Base-by-base conservation (phyloP, 2,329 filamentous ascomycete species). In the Colletotrichum cuscutae region DNA sequence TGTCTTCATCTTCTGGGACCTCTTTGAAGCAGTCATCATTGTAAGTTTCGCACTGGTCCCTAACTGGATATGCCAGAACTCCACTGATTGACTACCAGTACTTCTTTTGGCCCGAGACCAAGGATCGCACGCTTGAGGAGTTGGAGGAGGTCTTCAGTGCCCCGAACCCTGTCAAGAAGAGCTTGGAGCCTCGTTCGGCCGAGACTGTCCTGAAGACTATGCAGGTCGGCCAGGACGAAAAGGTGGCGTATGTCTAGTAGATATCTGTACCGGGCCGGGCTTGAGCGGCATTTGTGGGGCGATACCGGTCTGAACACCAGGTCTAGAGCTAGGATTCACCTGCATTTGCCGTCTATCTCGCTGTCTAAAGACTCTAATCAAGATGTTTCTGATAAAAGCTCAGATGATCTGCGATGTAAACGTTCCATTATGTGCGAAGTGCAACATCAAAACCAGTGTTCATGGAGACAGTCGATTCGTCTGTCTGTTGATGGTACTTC, bases 111-210 rank as follows among this genome's bases (percentile, higher is more conserved):
- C 83, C 83, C 0, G 84, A 86, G 77, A 86, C 85, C 2, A 86
- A 86, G 77, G 83, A 82, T 28, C 80, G 84, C 3, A 85, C 87
- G 22, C 81, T 90, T 32, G 88, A 90, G 79, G 88, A 90, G 77
- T 75, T 90, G 72, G 85, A 86, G 12, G 85, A 85, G 65, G 87
- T 90, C 30, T 87, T 87, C 75, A 80, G 81, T 35, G 83, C 84
- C 0, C 80, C 77, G 2, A 83, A 86, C 75, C 85, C 85, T 0
- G 85, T 86, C 26, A 84, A 83, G 78, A 85, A 84, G 60, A 65
- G 80, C 70, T 72, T 85, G 53, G 80, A 83, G 76, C 83, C 83
- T 79, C 76, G 85, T 62, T 82, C 79, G 69, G 83, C 83, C 1
- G 79, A 81, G 73, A 87, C 84, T 6, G 84, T 86, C 4, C 76